Evolutionary conservation across 306 rosid species (phyloP), one percentile per base, ranked within the genome.

Genomic region (Cucurbita pepo): DNA sequence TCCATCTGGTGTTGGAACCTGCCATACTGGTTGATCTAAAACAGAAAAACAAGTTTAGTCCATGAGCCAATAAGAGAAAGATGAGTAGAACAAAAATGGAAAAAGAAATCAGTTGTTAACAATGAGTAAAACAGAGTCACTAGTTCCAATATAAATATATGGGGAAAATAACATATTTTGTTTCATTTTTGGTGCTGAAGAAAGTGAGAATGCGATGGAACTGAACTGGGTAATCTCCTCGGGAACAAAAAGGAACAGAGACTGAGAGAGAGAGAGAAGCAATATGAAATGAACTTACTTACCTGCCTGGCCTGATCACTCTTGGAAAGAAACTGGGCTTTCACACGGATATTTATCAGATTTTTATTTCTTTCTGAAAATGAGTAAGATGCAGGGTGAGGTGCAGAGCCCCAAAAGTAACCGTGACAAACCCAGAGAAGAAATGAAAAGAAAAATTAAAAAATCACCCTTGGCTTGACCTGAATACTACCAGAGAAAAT

Each of bases 241-340:
- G 90, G 88, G 86, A 88, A 86, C 83, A 65, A 87, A 81, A 85
- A 88, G 60, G 79, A 86, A 88, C 80, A 78, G 81, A 41, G 7
- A 87, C 79, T 78, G 75, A 16, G 38, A 71, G 79, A 41, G 13
- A 69, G 63, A 47, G 77, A 81, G 60, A 84, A 81, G 86, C 85
- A 89, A 81, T 86, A 85, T 81, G 83, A 79, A 84, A 86, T 87
- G 95, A 88, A 92, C 84, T 87, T 88, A 80, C 87, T 91, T 89
- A 72, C 78, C 85, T 76, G 77, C 81, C 78, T 62, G 75, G 76
- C 81, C 78, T 62, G 75, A 65, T 77, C 77, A 71, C 78, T 82
- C 83, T 80, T 81, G 83, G 57, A 87, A 69, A 75, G 73, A 71
- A 72, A 44, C 47, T 52, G 30, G 52, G 61, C 73, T 56, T 82